A percentile compares a stretch with the other conserved stretches of the same genome.
These are phyloP conservation scores for Yarrowia sp. DNA, from an alignment of 805 yeast genomes.

Conservation along the genomic window DNA sequence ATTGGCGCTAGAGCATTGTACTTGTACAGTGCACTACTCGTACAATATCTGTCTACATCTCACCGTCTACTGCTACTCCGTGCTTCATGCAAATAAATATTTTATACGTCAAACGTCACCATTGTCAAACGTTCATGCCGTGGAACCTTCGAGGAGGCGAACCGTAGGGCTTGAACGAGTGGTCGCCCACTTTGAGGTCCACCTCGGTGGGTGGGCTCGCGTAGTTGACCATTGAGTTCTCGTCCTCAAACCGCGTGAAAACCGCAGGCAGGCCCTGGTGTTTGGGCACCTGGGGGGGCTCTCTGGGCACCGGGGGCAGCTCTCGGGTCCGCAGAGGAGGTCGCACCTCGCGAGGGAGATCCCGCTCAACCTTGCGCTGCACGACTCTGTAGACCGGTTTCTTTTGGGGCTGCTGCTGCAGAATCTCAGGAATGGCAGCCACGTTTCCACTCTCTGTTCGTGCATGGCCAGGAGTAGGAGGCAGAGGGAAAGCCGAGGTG, in stretches of 20 bases:
- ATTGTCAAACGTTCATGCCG: slow-evolving; percentile 39
- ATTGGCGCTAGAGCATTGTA: no score
- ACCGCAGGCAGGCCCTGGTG: slow-evolving; percentile 25
- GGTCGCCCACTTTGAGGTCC: slow-evolving; percentile 39
- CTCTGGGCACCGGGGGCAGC: slow-evolving; percentile 18
- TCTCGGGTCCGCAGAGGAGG: slow-evolving; percentile 9
- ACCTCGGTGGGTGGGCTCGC: slow-evolving; percentile 11
- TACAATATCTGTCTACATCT: no score
- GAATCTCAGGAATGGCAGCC: slow-evolving; percentile 22
- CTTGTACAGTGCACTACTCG: no score
- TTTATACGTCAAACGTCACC: slow-evolving; percentile 14
- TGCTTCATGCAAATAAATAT: slow-evolving; percentile 24
- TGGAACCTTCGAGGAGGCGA: slow-evolving; percentile 41
- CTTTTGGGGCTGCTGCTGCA: slow-evolving; percentile 25
- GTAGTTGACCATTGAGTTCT: slow-evolving; percentile 34
- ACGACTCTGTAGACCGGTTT: slow-evolving; percentile 8
- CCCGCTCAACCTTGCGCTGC: slow-evolving; percentile 7
- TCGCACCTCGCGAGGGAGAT: not conserved
- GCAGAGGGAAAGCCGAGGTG: not conserved
- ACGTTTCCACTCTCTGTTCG: slow-evolving; percentile 27
- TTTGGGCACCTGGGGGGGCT: slow-evolving; percentile 7
- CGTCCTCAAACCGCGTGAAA: slow-evolving; percentile 35
- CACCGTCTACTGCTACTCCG: no score
- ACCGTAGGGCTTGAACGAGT: slow-evolving; percentile 42
- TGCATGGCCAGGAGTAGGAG: slow-evolving; percentile 24